Evolutionary conservation across 2,329 filamentous ascomycete genomes (phyloP).

Genomic region (Fusarium sp.): DNA sequence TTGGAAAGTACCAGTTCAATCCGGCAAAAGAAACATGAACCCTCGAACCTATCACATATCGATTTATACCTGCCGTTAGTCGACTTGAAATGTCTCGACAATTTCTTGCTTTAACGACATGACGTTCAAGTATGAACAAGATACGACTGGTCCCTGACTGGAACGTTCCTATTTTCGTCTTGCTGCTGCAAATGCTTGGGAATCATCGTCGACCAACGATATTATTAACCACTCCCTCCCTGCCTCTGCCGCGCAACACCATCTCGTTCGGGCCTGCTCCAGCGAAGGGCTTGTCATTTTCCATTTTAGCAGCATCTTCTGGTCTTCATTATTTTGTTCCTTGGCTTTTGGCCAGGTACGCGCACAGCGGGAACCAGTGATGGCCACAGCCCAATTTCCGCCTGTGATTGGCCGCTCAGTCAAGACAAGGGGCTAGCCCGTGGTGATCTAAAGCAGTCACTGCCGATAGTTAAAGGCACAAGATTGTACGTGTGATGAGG

Average conservation of each 20-base stretch:
- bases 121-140: not conserved
- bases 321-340: conserved; percentile 29
- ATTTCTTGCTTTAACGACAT: conserved; percentile 12
- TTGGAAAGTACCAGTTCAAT: conserved; percentile 10
- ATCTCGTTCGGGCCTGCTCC: conserved; percentile 11
- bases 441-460: conserved; percentile 42
- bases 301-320: conserved; percentile 20
- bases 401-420: conserved; percentile 34
- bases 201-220: conserved; percentile 5
- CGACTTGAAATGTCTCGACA: conserved; percentile 4
- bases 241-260: conserved; percentile 2
- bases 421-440: conserved; percentile 27
- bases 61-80: not conserved
- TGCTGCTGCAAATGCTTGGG: not conserved
- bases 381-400: conserved; percentile 19
- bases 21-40: conserved; percentile 13
- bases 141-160: conserved; percentile 7
- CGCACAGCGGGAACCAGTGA: conserved; percentile 33
- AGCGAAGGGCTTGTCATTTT: conserved; percentile 31
- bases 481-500: conserved; percentile 33
- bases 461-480: conserved; percentile 24
- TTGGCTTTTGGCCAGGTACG: conserved; percentile 17
- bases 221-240: conserved; percentile 5
- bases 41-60: conserved; percentile 8
- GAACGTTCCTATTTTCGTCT: conserved; percentile 30